These are phyloP conservation scores for Trichophyton simii DNA, from an alignment of 2,329 filamentous ascomycete species.

Conservation along the genomic window DNA sequence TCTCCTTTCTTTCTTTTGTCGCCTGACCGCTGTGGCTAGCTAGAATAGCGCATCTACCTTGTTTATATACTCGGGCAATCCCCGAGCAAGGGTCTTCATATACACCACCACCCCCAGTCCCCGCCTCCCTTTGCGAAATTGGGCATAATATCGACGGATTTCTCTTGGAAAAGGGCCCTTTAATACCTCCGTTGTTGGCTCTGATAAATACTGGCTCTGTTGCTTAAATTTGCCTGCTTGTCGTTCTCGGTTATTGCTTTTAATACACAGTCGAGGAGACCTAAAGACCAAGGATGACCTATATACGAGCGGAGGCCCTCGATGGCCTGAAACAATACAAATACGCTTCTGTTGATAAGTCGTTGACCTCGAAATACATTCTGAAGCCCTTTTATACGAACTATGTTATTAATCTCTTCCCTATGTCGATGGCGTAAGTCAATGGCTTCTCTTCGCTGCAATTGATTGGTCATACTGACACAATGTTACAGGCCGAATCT, in stretches of 20 bases:
- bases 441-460: background rate
- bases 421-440: constrained; percentile 78
- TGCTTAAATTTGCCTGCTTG: background rate
- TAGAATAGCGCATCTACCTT: background rate
- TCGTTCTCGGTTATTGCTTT: background rate
- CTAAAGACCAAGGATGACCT: constrained; percentile 55
- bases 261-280: background rate
- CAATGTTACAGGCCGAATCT: constrained; percentile 42
- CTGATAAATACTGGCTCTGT: no score
- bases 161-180: background rate
- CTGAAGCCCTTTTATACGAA: constrained; percentile 97
- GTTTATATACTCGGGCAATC: background rate
- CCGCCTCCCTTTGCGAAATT: background rate
- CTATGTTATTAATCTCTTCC: constrained; percentile 86
- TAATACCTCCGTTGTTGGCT: background rate
- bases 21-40: background rate
- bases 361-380: constrained; percentile 78
- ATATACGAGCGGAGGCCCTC: constrained; percentile 84
- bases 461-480: background rate
- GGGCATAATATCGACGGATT: background rate
- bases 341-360: constrained; percentile 85
- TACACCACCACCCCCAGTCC: background rate
- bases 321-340: constrained; percentile 87
- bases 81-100: background rate
- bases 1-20: background rate